phyloP scores from a whole-genome alignment of 164 flowering plant species.

The Warburgia ugandensis region DNA sequence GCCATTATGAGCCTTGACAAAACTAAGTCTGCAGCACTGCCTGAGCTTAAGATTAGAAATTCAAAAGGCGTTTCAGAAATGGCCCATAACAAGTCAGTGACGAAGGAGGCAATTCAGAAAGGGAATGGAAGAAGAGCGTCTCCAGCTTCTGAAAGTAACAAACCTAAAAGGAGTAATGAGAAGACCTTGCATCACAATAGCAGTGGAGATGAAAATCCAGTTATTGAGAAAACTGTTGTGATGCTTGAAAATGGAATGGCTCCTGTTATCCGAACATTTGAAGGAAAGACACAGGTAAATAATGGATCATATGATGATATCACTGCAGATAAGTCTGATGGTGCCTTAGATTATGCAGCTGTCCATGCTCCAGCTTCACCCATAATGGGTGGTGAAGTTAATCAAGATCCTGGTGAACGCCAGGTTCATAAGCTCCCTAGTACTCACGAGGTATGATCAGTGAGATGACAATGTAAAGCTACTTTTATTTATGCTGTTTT shows the following conservation, averaged over 20 bases:
- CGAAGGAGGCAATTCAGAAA: slow-evolving; percentile 29
- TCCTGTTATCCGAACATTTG: slow-evolving; percentile 19
- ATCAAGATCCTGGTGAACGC: slow-evolving; percentile 18
- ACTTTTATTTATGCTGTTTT: not conserved
- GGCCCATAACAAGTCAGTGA: slow-evolving; percentile 21
- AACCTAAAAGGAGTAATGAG: slow-evolving; percentile 20
- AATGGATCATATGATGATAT: slow-evolving; percentile 12
- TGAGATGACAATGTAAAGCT: not conserved
- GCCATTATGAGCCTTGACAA: slow-evolving; percentile 58
- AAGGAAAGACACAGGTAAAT: slow-evolving; percentile 18
- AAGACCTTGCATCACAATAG: slow-evolving; percentile 11
- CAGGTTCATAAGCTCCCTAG: slow-evolving; percentile 17
- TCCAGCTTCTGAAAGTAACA: slow-evolving; percentile 19
- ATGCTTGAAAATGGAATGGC: slow-evolving; percentile 59
- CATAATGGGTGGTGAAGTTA: slow-evolving; percentile 16
- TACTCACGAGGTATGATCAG: slow-evolving; percentile 32
- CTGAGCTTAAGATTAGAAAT: slow-evolving; percentile 60
- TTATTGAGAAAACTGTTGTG: slow-evolving; percentile 76
- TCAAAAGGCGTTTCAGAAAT: slow-evolving; percentile 26
- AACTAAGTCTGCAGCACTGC: slow-evolving; percentile 66
- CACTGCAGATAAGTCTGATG: slow-evolving; percentile 16
- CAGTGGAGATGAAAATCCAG: slow-evolving; percentile 46
- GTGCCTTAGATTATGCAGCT: slow-evolving; percentile 25
- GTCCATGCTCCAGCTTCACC: slow-evolving; percentile 37
- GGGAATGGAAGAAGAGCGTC: slow-evolving; percentile 26